These are phyloP conservation scores for Botrytis hyacinthi DNA, from an alignment of 2,329 filamentous ascomycete species.

Conservation along the genomic window DNA sequence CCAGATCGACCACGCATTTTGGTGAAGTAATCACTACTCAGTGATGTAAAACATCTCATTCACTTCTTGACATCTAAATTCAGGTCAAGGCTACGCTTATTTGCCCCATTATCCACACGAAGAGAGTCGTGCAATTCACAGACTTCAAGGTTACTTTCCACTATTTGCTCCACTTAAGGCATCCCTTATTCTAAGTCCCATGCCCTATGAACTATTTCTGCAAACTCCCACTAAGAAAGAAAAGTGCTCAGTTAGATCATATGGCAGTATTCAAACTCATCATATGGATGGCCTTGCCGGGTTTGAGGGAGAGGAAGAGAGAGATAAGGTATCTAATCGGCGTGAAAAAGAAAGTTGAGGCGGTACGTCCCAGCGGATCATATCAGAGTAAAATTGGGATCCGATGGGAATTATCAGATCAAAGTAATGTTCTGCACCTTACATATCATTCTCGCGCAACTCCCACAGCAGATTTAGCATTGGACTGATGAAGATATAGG, in stretches of 20 bases:
- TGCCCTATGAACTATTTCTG: neutral
- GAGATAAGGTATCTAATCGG: neutral
- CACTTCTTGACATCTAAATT: neutral
- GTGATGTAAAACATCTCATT: neutral
- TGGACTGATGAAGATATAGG: rapidly evolving
- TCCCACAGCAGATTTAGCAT: neutral
- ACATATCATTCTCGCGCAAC: neutral
- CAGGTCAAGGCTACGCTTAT: neutral
- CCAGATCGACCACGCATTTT: neutral
- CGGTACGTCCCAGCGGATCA: no score
- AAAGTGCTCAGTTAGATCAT: neutral
- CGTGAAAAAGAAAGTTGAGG: no score
- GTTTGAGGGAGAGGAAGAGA: neutral
- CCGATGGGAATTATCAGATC: no score
- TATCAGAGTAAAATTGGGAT: no score
- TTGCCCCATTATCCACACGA: neutral
- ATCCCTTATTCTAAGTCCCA: neutral
- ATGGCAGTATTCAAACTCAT: neutral
- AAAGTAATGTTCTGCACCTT: neutral
- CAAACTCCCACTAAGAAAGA: rapidly evolving
- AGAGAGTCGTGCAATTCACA: neutral
- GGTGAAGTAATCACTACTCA: neutral
- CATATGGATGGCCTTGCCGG: neutral
- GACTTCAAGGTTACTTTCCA: neutral
- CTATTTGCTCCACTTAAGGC: neutral